Percentiles rank a stretch among this genome's conserved stretches.
phyloP scores from a whole-genome alignment of 1,139 yeast species.

The Taphrina confusa region DNA sequence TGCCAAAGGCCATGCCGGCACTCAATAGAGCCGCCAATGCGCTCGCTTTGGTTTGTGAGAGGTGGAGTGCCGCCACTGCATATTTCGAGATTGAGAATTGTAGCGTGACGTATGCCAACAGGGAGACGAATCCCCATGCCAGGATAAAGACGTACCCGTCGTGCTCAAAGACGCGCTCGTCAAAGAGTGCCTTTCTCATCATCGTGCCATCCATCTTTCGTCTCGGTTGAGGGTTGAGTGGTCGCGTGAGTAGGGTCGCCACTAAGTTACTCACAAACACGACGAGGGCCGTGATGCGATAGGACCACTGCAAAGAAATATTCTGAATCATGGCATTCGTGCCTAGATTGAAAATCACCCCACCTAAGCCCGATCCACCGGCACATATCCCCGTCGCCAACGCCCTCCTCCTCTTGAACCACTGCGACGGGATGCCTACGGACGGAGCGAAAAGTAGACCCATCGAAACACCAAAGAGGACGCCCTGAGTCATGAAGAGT shows the following conservation, averaged over 20 bases:
- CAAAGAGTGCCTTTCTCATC: slow-evolving; percentile 44
- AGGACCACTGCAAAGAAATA: slow-evolving; percentile 67
- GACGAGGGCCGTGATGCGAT: slow-evolving; percentile 59
- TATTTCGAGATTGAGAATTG: slow-evolving; percentile 64
- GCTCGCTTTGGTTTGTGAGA: slow-evolving; percentile 59
- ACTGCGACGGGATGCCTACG: slow-evolving; percentile 58
- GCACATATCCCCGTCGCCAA: slow-evolving; percentile 59
- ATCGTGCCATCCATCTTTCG: slow-evolving; percentile 17
- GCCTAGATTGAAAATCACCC: slow-evolving; percentile 51
- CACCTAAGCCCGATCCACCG: slow-evolving; percentile 66
- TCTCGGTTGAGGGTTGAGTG: slow-evolving; percentile 44
- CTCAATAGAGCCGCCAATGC: slow-evolving; percentile 62
- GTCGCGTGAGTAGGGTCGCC: slow-evolving; percentile 52
- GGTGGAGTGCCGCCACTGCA: slow-evolving; percentile 58
- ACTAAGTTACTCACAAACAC: slow-evolving; percentile 48
- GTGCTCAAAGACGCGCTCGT: slow-evolving; percentile 46
- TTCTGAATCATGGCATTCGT: slow-evolving; percentile 49
- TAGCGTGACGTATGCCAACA: slow-evolving; percentile 61
- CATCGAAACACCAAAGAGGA: slow-evolving; percentile 63
- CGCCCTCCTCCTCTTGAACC: slow-evolving; percentile 61
- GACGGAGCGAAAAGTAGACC: slow-evolving; percentile 64
- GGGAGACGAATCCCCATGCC: slow-evolving; percentile 59
- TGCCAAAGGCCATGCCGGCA: slow-evolving; percentile 65
- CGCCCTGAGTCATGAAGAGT: slow-evolving; percentile 68
- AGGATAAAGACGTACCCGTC: slow-evolving; percentile 53